Evolutionary conservation across 768 basidiomycete species (phyloP).

Genomic region (Leccinum fibrillosum): DNA sequence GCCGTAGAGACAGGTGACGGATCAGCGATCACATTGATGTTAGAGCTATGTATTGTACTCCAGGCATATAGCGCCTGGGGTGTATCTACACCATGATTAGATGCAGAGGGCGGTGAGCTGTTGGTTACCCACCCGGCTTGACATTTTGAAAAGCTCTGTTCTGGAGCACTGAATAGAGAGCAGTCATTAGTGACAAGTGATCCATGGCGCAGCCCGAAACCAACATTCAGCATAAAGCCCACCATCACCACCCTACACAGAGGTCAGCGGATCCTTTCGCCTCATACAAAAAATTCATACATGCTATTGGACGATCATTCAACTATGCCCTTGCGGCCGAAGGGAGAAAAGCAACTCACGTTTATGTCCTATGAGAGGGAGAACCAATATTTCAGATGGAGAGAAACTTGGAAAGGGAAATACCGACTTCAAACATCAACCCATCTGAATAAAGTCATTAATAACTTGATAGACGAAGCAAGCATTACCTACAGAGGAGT

Average conservation of each 20-base stretch:
- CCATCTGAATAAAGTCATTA: constrained; percentile 36
- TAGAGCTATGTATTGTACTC: constrained; percentile 43
- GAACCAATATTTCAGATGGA: background rate
- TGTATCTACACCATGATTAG: constrained; percentile 36
- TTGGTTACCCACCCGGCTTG: constrained; percentile 39
- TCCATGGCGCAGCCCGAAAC: constrained; percentile 7
- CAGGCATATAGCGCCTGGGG: constrained; percentile 49
- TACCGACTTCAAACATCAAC: constrained; percentile 56
- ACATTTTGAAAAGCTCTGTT: constrained; percentile 70
- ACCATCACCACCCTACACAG: constrained; percentile 59
- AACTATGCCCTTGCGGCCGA: background rate
- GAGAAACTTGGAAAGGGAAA: background rate
- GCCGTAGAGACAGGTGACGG: constrained; percentile 50
- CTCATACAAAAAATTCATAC: constrained; percentile 21
- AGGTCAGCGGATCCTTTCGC: constrained; percentile 17
- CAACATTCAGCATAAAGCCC: constrained; percentile 61
- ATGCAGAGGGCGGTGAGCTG: background rate
- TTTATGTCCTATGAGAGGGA: constrained; percentile 50
- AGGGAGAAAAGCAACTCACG: constrained; percentile 36
- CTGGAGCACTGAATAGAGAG: constrained; percentile 46
- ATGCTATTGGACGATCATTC: constrained; percentile 25
- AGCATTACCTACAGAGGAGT: constrained; percentile 43
- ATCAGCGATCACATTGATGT: constrained; percentile 50
- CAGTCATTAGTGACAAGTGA: background rate
- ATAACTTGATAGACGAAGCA: background rate